phyloP scores from a whole-genome alignment of 345 rosid genomes.

The Linum usitatissimum region DNA sequence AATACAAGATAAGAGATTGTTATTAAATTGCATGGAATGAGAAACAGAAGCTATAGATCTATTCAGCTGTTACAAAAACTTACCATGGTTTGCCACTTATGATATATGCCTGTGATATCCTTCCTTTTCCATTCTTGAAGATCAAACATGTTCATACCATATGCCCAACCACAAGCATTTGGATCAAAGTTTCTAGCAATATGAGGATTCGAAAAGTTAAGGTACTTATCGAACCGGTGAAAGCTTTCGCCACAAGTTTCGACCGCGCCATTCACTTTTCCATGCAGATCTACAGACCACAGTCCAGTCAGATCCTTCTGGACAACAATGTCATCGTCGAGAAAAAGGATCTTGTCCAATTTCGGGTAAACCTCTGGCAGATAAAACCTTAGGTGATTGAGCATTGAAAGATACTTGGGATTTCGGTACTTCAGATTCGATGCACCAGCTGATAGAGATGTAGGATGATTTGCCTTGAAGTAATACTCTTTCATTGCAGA shows the following conservation, averaged over 20 bases:
- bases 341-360: conserved; percentile 82
- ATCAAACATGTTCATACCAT: conserved; percentile 97
- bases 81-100: conserved; percentile 98
- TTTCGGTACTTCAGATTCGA: conserved; percentile 92
- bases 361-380: conserved; percentile 90
- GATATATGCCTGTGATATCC: conserved; percentile 96
- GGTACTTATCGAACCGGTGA: conserved; percentile 93
- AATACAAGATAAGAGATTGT: conserved; percentile 2
- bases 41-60: not conserved
- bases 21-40: too few relatives aligned
- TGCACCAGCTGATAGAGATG: conserved; percentile 64
- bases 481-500: conserved; percentile 93
- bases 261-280: conserved; percentile 95
- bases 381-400: conserved; percentile 89
- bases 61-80: conserved; percentile 10
- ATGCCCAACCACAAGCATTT: conserved; percentile 99
- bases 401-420: conserved; percentile 96
- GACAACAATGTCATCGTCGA: conserved; percentile 95
- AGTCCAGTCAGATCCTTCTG: conserved; percentile 88
- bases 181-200: conserved; percentile 84
- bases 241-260: conserved; percentile 99
- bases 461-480: conserved; percentile 92
- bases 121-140: conserved; percentile 80
- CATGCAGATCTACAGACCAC: conserved; percentile 74
- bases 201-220: conserved; percentile 87